These are phyloP conservation scores for Lepiota venenata DNA, from an alignment of 768 basidiomycete genomes.

Conservation along the genomic window DNA sequence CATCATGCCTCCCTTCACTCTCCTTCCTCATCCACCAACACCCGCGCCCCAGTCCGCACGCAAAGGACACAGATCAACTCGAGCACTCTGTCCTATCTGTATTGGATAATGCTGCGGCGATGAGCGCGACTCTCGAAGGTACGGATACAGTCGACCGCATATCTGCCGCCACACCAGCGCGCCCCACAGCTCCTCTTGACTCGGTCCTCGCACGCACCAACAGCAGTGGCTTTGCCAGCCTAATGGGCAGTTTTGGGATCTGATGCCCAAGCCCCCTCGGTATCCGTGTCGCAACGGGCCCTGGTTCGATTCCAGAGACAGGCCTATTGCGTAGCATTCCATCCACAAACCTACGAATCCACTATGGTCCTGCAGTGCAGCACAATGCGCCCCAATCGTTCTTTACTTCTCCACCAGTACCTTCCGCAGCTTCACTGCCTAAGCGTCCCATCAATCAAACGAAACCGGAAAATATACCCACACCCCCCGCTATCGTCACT, in stretches of 20 bases:
- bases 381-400: constrained; percentile 8
- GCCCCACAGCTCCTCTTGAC: constrained; percentile 14
- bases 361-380: constrained; percentile 8
- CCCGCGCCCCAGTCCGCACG: constrained; percentile 72
- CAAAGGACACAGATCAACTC: constrained; percentile 68
- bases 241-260: constrained; percentile 65
- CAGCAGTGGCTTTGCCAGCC: constrained; percentile 60
- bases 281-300: constrained; percentile 9
- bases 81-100: constrained; percentile 85
- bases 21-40: constrained; percentile 35
- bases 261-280: constrained; percentile 66
- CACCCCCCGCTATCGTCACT: constrained; percentile 34
- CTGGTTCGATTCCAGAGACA: constrained; percentile 26
- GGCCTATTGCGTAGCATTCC: constrained; percentile 51
- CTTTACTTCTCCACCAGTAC: constrained; percentile 2
- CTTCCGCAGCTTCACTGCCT: background rate
- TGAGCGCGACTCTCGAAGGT: constrained; percentile 47
- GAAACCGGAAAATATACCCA: constrained; percentile 2
- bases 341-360: constrained; percentile 6
- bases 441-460: constrained; percentile 1
- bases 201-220: constrained; percentile 16
- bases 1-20: constrained; percentile 36
- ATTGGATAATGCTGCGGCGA: constrained; percentile 76
- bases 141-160: constrained; percentile 52
- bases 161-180: constrained; percentile 57